Conservation (phyloP, 2,329 filamentous ascomycete genomes). For the Allantophomopsis cytisporea region DNA sequence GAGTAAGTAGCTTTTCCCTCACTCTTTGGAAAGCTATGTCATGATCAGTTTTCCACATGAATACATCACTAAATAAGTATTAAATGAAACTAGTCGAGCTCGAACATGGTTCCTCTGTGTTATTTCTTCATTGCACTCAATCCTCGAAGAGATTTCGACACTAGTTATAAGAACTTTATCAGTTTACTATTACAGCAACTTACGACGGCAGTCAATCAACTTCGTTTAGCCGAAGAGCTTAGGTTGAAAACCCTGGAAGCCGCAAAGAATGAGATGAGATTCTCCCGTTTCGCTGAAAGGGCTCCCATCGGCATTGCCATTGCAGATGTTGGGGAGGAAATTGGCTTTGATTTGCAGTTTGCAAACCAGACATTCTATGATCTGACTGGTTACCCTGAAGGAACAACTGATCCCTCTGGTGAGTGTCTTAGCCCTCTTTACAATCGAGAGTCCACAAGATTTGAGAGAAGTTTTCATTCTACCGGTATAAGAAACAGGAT, state of each 20-base stretch:
- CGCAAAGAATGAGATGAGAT: constrained; percentile 44
- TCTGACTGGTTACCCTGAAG: constrained; percentile 28
- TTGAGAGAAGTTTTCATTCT: too few relatives aligned
- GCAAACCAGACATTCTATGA: constrained; percentile 20
- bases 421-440: too few relatives aligned
- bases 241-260: constrained; percentile 35
- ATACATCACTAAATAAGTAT: constrained; percentile 55
- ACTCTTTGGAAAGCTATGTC: too few relatives aligned
- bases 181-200: constrained; percentile 40
- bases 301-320: constrained; percentile 64
- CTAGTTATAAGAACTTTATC: constrained; percentile 60
- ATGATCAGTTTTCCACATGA: constrained; percentile 42
- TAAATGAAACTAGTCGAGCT: constrained; percentile 28
- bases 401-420: too few relatives aligned
- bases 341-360: constrained; percentile 49
- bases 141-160: constrained; percentile 57
- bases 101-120: constrained; percentile 33
- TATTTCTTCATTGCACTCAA: constrained; percentile 60
- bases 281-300: constrained; percentile 57
- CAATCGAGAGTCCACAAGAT: too few relatives aligned
- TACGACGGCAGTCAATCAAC: constrained; percentile 52
- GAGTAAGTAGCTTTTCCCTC: too few relatives aligned
- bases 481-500: too few relatives aligned
- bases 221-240: constrained; percentile 51
- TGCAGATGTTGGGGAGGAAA: constrained; percentile 42